Evolutionary conservation across 257 asterid species (phyloP).

Genomic region (Plantago ovata): DNA sequence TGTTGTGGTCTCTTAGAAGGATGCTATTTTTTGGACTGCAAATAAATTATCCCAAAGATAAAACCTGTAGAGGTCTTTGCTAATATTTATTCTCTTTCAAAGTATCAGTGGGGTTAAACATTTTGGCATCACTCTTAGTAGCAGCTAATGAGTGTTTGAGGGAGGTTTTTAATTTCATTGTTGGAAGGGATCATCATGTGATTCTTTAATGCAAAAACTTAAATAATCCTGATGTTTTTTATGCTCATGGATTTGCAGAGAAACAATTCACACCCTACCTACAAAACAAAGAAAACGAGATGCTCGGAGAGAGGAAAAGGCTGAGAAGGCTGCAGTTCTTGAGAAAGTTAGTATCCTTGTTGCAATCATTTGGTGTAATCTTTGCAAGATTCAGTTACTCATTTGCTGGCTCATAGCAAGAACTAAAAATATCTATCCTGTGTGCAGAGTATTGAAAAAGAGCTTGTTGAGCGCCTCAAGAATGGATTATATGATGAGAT

Average conservation of each 20-base stretch:
- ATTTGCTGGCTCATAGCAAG: background rate
- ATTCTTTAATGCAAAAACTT: slow-evolving; percentile 8
- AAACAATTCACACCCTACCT: slow-evolving; percentile 82
- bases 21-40: too few species aligned
- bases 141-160: too few species aligned
- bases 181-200: background rate
- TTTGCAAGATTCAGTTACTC: slow-evolving; percentile 1
- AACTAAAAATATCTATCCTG: slow-evolving; percentile 16
- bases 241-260: slow-evolving; percentile 42
- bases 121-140: background rate
- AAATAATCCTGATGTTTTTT: background rate
- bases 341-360: slow-evolving; percentile 49
- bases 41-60: too few species aligned
- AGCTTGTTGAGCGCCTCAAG: slow-evolving; percentile 76
- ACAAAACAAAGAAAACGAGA: slow-evolving; percentile 76
- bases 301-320: slow-evolving; percentile 86
- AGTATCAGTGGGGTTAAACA: background rate
- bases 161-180: background rate
- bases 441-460: slow-evolving; percentile 80
- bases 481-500: slow-evolving; percentile 65
- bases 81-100: too few species aligned
- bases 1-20: too few species aligned
- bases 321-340: slow-evolving; percentile 74
- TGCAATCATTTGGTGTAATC: background rate
- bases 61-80: too few species aligned